A percentile compares a stretch with the other conserved stretches of the same genome.
These are phyloP conservation scores for Pyricularia sp. DNA, from an alignment of 2,329 filamentous ascomycete genomes.

Conservation along the genomic window DNA sequence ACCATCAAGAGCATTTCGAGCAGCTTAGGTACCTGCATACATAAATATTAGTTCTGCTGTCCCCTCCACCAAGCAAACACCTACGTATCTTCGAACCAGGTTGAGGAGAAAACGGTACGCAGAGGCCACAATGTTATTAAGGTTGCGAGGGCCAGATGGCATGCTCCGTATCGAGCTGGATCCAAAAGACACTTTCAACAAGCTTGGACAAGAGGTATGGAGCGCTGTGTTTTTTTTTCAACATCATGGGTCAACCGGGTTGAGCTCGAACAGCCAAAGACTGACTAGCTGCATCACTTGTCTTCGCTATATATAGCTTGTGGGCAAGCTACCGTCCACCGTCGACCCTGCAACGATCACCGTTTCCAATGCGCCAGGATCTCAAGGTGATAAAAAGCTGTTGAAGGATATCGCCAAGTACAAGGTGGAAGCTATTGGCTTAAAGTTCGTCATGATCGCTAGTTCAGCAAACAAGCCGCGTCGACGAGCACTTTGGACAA, in stretches of 20 bases:
- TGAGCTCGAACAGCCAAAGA: background rate
- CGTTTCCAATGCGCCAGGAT: constrained; percentile 47
- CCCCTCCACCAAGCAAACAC: background rate
- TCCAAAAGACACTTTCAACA: constrained; percentile 56
- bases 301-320: constrained; percentile 27
- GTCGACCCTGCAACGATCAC: constrained; percentile 47
- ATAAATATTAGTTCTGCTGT: background rate
- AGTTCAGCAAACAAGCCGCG: background rate
- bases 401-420: constrained; percentile 44
- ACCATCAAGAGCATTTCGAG: background rate
- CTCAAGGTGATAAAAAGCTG: constrained; percentile 39
- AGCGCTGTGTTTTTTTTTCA: background rate
- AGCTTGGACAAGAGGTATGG: constrained; percentile 40
- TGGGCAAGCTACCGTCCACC: constrained; percentile 46
- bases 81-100: background rate
- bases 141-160: constrained; percentile 84
- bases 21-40: background rate
- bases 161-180: constrained; percentile 77
- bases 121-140: constrained; percentile 54
- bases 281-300: background rate
- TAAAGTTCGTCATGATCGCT: constrained; percentile 33
- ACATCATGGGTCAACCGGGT: background rate
- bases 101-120: background rate
- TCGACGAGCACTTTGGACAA: background rate
- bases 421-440: constrained; percentile 43